Evolutionary conservation across 2,329 filamentous ascomycete genomes (phyloP).

Genomic region (Pyrenochaeta sp.): DNA sequence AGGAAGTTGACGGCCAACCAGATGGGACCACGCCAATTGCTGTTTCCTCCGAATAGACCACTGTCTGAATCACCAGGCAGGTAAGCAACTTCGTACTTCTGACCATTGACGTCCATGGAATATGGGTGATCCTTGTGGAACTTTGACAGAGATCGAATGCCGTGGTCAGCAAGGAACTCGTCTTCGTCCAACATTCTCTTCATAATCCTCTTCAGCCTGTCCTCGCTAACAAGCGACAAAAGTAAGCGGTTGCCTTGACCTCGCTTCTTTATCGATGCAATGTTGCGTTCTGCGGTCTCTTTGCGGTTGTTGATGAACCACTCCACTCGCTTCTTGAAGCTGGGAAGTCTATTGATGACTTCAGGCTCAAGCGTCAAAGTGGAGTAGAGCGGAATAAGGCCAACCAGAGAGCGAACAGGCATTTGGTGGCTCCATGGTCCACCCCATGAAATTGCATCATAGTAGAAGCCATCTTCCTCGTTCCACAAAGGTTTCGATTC

Average conservation of each 20-base stretch:
- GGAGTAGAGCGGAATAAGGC: constrained; percentile 90
- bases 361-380: constrained; percentile 93
- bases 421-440: constrained; percentile 93
- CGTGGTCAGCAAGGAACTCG: constrained; percentile 89
- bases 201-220: constrained; percentile 87
- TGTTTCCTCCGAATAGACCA: constrained; percentile 94
- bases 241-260: constrained; percentile 90
- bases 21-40: constrained; percentile 94
- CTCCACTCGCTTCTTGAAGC: constrained; percentile 89
- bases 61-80: constrained; percentile 96
- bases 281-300: constrained; percentile 90
- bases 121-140: constrained; percentile 89
- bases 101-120: constrained; percentile 94
- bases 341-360: constrained; percentile 87
- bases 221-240: constrained; percentile 89
- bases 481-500: constrained; percentile 91
- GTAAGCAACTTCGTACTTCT: constrained; percentile 86
- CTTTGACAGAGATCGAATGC: constrained; percentile 91
- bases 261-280: constrained; percentile 88
- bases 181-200: constrained; percentile 92
- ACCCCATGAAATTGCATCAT: constrained; percentile 96
- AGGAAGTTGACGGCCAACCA: constrained; percentile 98
- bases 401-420: constrained; percentile 89
- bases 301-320: constrained; percentile 92
- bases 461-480: constrained; percentile 96